Evolutionary conservation across 2,329 filamentous ascomycete genomes (phyloP).

Genomic region (Whalleya microplaca): DNA sequence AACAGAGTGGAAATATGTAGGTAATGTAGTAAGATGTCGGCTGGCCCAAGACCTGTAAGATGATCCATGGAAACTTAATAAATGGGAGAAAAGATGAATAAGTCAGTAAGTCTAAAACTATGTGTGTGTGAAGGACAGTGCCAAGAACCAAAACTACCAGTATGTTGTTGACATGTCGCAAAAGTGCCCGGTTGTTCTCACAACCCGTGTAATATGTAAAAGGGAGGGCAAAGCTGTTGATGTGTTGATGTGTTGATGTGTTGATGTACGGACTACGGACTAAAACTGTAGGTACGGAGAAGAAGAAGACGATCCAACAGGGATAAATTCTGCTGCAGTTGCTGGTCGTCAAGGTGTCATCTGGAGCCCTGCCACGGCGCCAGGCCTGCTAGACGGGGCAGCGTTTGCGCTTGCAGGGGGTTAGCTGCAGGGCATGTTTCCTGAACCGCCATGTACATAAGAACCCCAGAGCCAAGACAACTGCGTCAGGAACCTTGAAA

Average conservation of each 20-base stretch:
- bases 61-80: constrained; percentile 11
- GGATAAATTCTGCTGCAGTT: not conserved
- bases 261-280: too few species aligned
- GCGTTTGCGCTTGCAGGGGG: constrained; percentile 25
- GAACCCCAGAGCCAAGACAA: not conserved
- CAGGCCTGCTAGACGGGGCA: too few species aligned
- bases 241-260: not conserved
- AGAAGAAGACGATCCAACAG: not conserved
- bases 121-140: not conserved
- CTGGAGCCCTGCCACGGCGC: not conserved
- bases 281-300: too few species aligned
- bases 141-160: not conserved
- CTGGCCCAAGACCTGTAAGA: not conserved
- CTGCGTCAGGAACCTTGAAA: not conserved
- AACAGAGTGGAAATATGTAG: not conserved
- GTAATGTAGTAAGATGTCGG: constrained; percentile 3
- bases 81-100: not conserved
- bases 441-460: not conserved
- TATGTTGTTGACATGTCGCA: not conserved
- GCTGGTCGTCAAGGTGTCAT: not conserved
- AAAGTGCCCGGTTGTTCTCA: not conserved
- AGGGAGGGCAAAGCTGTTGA: constrained; percentile 2
- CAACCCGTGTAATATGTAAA: too few species aligned
- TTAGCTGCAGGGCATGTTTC: constrained; percentile 8
- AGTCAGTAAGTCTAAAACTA: constrained; percentile 3